These are phyloP conservation scores for Talaromyces sp. DNA, from an alignment of 2,329 filamentous ascomycete genomes.

Conservation along the genomic window DNA sequence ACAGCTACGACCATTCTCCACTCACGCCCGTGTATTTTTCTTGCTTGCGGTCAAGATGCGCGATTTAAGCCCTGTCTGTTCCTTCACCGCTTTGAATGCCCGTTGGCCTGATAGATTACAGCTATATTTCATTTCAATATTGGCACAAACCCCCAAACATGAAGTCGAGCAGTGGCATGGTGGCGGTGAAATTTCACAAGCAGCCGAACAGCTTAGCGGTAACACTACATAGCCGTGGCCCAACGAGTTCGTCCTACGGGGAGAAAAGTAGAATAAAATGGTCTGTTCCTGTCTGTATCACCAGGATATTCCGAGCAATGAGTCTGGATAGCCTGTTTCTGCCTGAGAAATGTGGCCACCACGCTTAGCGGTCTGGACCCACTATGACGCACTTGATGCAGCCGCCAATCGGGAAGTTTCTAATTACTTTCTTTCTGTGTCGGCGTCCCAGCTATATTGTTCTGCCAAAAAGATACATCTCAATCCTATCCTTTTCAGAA, in stretches of 20 bases:
- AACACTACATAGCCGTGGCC: not conserved
- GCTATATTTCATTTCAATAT: not conserved
- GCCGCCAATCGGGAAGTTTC: not conserved
- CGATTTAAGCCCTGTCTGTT: slow-evolving; percentile 1
- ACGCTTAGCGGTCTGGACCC: not conserved
- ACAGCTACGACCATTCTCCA: not conserved
- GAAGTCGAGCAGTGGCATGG: not conserved
- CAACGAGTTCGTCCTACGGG: no score
- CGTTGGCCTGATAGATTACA: not conserved
- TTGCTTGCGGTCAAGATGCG: slow-evolving; percentile 1
- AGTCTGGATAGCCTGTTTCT: not conserved
- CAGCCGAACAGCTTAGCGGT: not conserved
- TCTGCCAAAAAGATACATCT: slow-evolving; percentile 15
- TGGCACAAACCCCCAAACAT: not conserved
- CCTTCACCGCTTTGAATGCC: not conserved
- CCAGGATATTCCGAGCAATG: no score
- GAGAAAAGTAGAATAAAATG: no score
- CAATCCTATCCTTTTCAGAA: slow-evolving; percentile 14
- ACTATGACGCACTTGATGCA: not conserved
- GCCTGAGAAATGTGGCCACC: not conserved
- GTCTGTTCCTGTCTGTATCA: no score
- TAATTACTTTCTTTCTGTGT: not conserved
- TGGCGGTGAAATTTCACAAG: slow-evolving; percentile 4
- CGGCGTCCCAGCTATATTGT: no score
- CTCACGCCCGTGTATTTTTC: not conserved